phyloP scores from a whole-genome alignment of 148 eudicot genomes.

The Amaranthus cruentus region DNA sequence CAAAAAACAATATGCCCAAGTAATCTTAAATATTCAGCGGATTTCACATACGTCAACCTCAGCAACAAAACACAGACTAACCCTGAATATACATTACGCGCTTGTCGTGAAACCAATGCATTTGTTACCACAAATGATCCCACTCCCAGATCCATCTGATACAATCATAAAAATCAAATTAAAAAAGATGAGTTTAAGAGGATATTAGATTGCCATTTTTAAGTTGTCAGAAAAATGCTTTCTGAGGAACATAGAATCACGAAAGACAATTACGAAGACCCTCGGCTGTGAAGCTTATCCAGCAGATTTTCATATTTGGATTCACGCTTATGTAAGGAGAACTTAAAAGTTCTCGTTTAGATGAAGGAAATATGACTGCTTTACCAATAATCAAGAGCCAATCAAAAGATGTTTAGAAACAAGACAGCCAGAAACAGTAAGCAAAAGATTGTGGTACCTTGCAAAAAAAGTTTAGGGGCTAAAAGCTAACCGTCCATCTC shows the following conservation, averaged over 20 bases:
- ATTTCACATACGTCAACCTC: background rate
- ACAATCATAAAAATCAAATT: slow-evolving; percentile 12
- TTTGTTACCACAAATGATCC: slow-evolving; percentile 89
- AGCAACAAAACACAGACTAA: slow-evolving; percentile 30
- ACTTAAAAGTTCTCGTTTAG: too few relatives aligned
- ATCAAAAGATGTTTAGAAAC: background rate
- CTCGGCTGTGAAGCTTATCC: too few relatives aligned
- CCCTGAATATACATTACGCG: slow-evolving; percentile 67
- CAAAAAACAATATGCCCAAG: background rate
- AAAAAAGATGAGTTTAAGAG: slow-evolving; percentile 2
- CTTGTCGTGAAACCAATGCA: slow-evolving; percentile 92
- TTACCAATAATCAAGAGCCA: too few relatives aligned
- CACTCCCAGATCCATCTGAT: slow-evolving; percentile 96
- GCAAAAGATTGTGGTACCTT: background rate
- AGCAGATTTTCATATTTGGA: too few relatives aligned
- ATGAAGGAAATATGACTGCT: too few relatives aligned
- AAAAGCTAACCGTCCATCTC: background rate
- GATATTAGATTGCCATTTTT: too few relatives aligned
- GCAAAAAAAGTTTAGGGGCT: background rate
- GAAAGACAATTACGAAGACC: background rate
- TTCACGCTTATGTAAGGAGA: too few relatives aligned
- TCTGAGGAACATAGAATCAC: background rate
- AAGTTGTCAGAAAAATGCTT: background rate
- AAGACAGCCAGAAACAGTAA: background rate
- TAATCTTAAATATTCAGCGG: background rate